Evolutionary conservation across 2,329 filamentous ascomycete genomes (phyloP), one percentile per base, ranked within the genome.

Genomic region (Xylariales sp.): DNA sequence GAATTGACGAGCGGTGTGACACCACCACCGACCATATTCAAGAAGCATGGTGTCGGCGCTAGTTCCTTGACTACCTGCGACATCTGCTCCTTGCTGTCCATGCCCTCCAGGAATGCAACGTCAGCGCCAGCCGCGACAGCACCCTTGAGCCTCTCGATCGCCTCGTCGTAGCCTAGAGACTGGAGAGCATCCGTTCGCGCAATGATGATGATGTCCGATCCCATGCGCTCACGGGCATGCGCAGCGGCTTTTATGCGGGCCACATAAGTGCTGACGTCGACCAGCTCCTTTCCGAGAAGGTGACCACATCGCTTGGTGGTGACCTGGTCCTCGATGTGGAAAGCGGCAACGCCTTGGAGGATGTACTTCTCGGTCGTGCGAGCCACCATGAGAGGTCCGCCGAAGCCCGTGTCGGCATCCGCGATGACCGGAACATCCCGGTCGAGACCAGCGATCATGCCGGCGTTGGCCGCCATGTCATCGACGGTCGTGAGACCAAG

Each of bases 401-500:
- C 76, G 55, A 76, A 80, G 27, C 74, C 74, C 0, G 75, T 78
- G 54, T 80, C 76, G 29, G 73, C 74, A 53, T 81, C 77, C 4
- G 76, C 78, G 48, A 83, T 82, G 11, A 85, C 55, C 0, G 80
- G 80, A 0, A 74, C 63, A 0, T 59, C 58, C 0, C 71, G 70
- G 46, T 80, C 67, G 20, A 84, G 65, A 24, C 69, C 70, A 40
- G 79, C 78, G 40, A 84, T 78, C 76, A 83, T 84, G 38, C 70
- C 66, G n/a, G 80, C 80, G 54, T 82, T 76, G 33, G 65, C 62
- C 25, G 67, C 63, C 80, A 85, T 84, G 58, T 84, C 80, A 51
- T 74, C 71, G 29, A 80, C 64, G 1, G 76, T 76, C 1, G 76
- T 72, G 14, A 84, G 62, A 22, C 78, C 80, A 2, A 84, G 70